Evolutionary conservation across 2,329 filamentous ascomycete genomes (phyloP), one percentile per base, ranked within the genome.

Genomic region (Sordariomycetes sp.): DNA sequence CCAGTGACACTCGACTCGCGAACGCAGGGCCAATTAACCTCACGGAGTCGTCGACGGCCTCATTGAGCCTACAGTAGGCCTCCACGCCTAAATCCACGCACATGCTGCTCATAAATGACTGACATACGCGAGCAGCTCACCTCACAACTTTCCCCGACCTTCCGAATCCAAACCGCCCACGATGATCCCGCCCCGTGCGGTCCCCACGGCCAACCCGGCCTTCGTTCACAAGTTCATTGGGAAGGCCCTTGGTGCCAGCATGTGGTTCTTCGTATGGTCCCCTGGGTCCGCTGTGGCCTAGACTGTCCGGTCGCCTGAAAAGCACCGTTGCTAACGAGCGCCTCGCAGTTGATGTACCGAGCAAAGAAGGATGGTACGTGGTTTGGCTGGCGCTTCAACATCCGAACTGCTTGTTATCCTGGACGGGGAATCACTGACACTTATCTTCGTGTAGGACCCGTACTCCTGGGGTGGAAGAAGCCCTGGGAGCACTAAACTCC

Each of bases 231-330:
- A 89, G 69, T 87, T 92, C 72, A 81, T 85, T 59, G 92, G 89
- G 53, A 96, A 90, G 52, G 89, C 86, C 61, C 79, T 99, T 61
- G 89, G 90, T 64, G 94, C 94, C 57, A 89, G 87, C 75, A 99
- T 97, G 94, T 99, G 94, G 94, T 97, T 99, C 76, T 99, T 94
- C 72, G 91, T 97, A 82, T 68, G 87, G 77, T 58, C 12, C n/a
- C 12, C 45, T 7, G 2, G 45, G n/a, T 22, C 17, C 22, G 8
- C 45, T 20, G 22, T 22, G n/a, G 12, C 45, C 17, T 50, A 20
- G n/a, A 20, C 45, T 13, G n/a, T 22, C 42, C 13, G 45, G 20
- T 10, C 25, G 22, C 17, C 48, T 24, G 7, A n/a, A 3, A 22
- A 32, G 25, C 17, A 20, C 7, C 10, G 12, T 17, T 24, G 25